These are phyloP conservation scores for Panus rudis DNA, from an alignment of 768 basidiomycete genomes.

Conservation along the genomic window DNA sequence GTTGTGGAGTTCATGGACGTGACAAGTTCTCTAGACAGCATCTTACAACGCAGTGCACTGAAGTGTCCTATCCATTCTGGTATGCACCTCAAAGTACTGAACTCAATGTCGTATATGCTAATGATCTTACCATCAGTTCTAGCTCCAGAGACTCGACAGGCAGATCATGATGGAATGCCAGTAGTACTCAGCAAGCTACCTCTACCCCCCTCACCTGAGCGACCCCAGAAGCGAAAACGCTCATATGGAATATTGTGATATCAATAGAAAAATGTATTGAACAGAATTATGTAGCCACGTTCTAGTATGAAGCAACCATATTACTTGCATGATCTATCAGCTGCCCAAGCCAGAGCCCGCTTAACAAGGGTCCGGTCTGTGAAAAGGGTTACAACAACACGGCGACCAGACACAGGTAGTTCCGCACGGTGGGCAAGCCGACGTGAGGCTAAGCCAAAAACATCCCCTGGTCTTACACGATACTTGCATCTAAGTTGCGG, in stretches of 20 bases:
- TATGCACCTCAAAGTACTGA: background rate
- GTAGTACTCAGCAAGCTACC: background rate
- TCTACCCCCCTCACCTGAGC: conserved; percentile 6
- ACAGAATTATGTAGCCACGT: background rate
- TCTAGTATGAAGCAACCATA: background rate
- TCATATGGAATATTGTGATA: conserved; percentile 5
- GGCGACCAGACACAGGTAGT: background rate
- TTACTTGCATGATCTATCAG: background rate
- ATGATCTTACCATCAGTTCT: background rate
- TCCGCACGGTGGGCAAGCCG: background rate
- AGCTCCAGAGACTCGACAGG: background rate
- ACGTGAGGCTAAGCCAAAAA: too few relatives aligned
- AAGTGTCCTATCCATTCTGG: background rate
- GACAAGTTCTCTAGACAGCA: background rate
- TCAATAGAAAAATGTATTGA: background rate
- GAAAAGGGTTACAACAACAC: background rate
- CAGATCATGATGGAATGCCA: background rate
- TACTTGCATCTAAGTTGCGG: too few relatives aligned
- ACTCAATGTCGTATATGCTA: background rate
- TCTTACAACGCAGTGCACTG: background rate
- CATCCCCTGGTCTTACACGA: too few relatives aligned
- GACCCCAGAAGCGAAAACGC: conserved; percentile 6
- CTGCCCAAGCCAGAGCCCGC: background rate
- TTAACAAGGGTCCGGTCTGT: background rate
- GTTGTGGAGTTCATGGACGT: background rate